Conservation (phyloP, 495 filamentous ascomycete genomes). For the Penicillium subrubescens region DNA sequence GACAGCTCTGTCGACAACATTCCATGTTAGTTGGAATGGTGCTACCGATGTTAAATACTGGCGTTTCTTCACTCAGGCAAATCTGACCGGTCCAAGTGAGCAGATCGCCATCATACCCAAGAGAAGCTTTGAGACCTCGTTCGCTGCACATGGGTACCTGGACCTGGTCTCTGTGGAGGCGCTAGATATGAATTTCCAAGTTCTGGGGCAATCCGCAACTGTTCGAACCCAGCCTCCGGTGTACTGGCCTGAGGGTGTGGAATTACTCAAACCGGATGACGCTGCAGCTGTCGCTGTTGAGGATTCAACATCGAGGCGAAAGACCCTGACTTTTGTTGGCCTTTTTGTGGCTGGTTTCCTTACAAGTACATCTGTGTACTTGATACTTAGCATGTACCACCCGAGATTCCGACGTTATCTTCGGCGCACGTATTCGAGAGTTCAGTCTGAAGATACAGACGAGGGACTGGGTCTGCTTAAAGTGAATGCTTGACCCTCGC, state of each 20-base stretch:
- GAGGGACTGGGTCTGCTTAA: neutral
- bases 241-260: constrained; percentile 12
- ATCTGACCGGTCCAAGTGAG: constrained; percentile 13
- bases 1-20: constrained; percentile 26
- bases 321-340: neutral
- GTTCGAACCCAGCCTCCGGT: constrained; percentile 19
- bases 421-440: neutral
- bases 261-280: neutral
- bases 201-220: constrained; percentile 16
- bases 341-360: neutral
- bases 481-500: neutral
- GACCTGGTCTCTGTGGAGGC: constrained; percentile 53
- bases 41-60: constrained; percentile 43
- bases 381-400: neutral
- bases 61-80: constrained; percentile 36
- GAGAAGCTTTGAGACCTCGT: constrained; percentile 35
- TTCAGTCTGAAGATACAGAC: neutral
- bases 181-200: constrained; percentile 20
- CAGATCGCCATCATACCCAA: constrained; percentile 25
- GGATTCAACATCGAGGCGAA: neutral
- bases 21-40: constrained; percentile 50
- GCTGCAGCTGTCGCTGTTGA: neutral
- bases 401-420: neutral
- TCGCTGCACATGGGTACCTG: constrained; percentile 29
- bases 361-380: neutral